These are phyloP conservation scores for Ananas comosus DNA, from an alignment of 176 grass and related monocot species.

Conservation along the genomic window DNA sequence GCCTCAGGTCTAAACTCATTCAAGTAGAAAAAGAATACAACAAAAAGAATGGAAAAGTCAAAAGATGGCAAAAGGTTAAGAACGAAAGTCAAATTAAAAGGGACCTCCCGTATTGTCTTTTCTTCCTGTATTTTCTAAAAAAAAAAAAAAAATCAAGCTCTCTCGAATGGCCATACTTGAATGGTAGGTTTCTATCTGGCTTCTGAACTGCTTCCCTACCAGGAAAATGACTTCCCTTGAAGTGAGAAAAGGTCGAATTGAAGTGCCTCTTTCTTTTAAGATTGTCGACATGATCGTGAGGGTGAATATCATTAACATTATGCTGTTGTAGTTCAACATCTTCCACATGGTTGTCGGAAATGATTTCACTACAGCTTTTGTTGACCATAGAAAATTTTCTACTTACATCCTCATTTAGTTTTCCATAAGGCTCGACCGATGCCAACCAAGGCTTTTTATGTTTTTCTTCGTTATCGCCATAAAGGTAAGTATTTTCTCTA, in stretches of 20 bases:
- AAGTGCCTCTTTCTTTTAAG: slow-evolving; percentile 38
- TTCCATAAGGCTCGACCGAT: slow-evolving; percentile 26
- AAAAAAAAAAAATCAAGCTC: too few relatives aligned
- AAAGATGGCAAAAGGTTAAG: too few relatives aligned
- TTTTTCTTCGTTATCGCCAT: slow-evolving; percentile 22
- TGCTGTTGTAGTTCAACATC: slow-evolving; percentile 11
- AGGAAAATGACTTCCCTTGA: slow-evolving; percentile 26
- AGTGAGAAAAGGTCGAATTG: slow-evolving; percentile 22
- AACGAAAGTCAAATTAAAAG: too few relatives aligned
- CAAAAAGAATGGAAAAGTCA: too few relatives aligned
- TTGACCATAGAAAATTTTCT: slow-evolving; percentile 21
- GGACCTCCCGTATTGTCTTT: too few relatives aligned
- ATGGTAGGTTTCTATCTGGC: slow-evolving; percentile 4
- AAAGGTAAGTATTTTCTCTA: slow-evolving; percentile 18
- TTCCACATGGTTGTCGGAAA: slow-evolving; percentile 14
- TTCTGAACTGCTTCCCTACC: slow-evolving; percentile 29
- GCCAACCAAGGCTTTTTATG: slow-evolving; percentile 33
- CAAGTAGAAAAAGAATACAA: not conserved
- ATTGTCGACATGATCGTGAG: slow-evolving; percentile 13
- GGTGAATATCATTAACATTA: not conserved
- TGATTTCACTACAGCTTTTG: slow-evolving; percentile 19
- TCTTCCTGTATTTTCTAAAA: too few relatives aligned
- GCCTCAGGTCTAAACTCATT: slow-evolving; percentile 26
- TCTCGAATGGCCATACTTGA: too few relatives aligned
- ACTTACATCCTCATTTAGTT: slow-evolving; percentile 16